Base-by-base conservation (phyloP, 2,329 filamentous ascomycete species). In the Escovopsis sp. region DNA sequence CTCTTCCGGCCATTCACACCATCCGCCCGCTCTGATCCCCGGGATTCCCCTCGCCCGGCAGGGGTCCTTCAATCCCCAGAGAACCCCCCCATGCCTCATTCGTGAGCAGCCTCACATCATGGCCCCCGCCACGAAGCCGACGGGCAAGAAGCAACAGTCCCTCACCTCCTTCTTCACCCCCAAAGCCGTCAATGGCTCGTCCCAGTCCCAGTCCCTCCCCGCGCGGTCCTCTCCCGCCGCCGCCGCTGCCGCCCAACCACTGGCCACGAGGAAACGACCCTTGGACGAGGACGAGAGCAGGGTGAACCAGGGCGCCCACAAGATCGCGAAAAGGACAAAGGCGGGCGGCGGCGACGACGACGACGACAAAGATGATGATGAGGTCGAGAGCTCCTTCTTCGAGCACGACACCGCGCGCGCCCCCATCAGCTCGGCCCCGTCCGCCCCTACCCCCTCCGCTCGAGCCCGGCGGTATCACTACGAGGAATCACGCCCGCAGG, bases 131-230 rank as follows among this genome's bases (percentile, higher is more conserved):
- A 44, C 66, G 1, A 67, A 66, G 40, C 49, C 63, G 0, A 50
- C 62, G 25, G 63, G 58, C 42, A 83, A 81, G 60, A 84, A 81
- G 52, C 85, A 95, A 56, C 74, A 81, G 50, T 84, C 85, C 1
- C 80, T 95, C 46, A 91, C 85, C 3, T 88, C 79, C 55, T 94
- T 94, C 63, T 94, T 94, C 57, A 74, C 77, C 1, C 76, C 76
- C 12, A 79, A 72, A 48, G 64, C 73, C 11, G 57, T 63, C 54
- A 72, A 71, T 57, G 66, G 64, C 43, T 51, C 65, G 20, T 52
- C 59, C n/a, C 54, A 62, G 31, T 55, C 60, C 42, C 50, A 56
- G 46, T n/a, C 53, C 57, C 47, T 51, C 47, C 48, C 48, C 37
- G 48, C 48, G 16, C 47, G 47, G 27, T 40, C 38, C n/a, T 33